Conservation (phyloP, 2,329 filamentous ascomycete genomes). For the Diplodia intermedia region DNA sequence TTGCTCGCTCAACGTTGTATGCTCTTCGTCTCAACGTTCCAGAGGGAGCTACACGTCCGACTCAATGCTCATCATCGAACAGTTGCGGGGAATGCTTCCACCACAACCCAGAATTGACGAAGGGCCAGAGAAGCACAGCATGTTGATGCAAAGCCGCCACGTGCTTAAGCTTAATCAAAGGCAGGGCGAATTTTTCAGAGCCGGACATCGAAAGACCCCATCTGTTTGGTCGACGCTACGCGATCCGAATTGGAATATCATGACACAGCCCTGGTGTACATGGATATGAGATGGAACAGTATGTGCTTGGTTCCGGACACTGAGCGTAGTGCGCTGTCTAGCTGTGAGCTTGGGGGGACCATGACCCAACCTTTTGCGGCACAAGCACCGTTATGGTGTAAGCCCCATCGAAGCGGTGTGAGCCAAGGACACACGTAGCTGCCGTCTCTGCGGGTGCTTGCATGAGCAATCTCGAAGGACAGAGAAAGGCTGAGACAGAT, state of each 20-base stretch:
- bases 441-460: neutral
- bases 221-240: neutral
- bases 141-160: constrained; percentile 2
- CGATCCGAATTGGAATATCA: neutral
- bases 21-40: neutral
- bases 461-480: neutral
- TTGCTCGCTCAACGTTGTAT: neutral
- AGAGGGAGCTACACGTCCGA: neutral
- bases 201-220: neutral
- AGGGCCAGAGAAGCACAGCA: neutral
- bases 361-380: constrained; percentile 3
- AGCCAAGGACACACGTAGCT: neutral
- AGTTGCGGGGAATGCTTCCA: neutral
- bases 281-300: neutral
- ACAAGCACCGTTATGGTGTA: constrained; percentile 27
- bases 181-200: neutral
- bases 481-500: constrained; percentile 15
- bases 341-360: neutral
- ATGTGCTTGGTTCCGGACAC: neutral
- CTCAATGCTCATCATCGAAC: neutral
- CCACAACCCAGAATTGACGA: neutral
- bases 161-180: neutral
- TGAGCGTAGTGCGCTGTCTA: neutral
- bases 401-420: constrained; percentile 12
- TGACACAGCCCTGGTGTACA: neutral